These are phyloP conservation scores for Kwoniella sp. DNA, from an alignment of 768 basidiomycete species.

Conservation along the genomic window DNA sequence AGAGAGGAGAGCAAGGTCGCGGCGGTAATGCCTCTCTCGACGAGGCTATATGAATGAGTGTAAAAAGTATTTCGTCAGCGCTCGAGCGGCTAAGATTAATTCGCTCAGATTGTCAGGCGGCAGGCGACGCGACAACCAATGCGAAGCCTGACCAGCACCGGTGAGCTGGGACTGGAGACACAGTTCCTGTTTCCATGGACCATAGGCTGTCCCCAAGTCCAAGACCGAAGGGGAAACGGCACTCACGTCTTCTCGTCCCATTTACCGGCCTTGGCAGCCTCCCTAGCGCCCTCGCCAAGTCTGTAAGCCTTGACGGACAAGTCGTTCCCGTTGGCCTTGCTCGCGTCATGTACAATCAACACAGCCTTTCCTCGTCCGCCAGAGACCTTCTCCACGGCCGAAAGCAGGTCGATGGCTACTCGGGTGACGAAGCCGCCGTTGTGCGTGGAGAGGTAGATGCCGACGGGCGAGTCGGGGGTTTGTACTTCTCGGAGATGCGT, in stretches of 20 bases:
- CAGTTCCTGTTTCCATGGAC: neutral
- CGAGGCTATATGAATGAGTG: slow-evolving; percentile 62
- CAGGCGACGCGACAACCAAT: neutral
- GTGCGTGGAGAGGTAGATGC: slow-evolving; percentile 88
- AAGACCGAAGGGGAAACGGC: neutral
- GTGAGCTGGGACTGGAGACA: neutral
- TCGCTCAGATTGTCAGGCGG: neutral
- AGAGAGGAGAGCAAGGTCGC: slow-evolving; percentile 83
- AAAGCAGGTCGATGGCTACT: slow-evolving; percentile 46
- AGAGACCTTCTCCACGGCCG: slow-evolving; percentile 45
- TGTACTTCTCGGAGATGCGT: slow-evolving; percentile 78
- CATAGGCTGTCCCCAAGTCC: neutral
- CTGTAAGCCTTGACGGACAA: slow-evolving; percentile 87
- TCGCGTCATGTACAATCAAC: slow-evolving; percentile 52
- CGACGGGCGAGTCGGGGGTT: slow-evolving; percentile 86
- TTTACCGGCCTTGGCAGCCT: slow-evolving; percentile 77
- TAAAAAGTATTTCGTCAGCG: neutral
- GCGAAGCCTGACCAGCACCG: neutral
- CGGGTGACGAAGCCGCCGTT: slow-evolving; percentile 54
- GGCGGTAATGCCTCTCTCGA: slow-evolving; percentile 78
- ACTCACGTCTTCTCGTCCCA: slow-evolving; percentile 82
- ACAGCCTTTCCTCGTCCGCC: slow-evolving; percentile 52
- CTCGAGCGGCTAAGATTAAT: neutral
- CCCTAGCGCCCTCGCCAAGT: slow-evolving; percentile 75
- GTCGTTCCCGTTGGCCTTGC: slow-evolving; percentile 65